phyloP scores from a whole-genome alignment of 352 stramenopile genomes.

The Phytophthora pistaciae region DNA sequence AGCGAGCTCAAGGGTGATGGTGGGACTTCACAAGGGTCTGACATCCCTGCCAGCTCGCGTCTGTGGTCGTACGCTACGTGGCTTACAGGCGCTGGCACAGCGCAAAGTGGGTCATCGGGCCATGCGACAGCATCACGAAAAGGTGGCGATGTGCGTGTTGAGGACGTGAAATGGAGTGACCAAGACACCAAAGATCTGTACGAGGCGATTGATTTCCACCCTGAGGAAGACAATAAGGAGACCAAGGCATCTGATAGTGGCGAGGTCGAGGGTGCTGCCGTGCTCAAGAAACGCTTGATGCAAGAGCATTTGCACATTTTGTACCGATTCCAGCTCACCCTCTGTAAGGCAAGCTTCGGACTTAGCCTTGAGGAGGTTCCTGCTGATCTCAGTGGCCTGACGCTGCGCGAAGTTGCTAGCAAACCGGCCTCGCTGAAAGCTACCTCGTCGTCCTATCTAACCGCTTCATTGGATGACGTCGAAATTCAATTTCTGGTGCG shows the following conservation, averaged over 20 bases:
- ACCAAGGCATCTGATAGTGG: constrained; percentile 23
- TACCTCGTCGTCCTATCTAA: constrained; percentile 37
- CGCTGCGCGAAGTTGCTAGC: constrained; percentile 16
- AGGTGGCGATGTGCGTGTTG: constrained; percentile 30
- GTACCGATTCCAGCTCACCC: constrained; percentile 78
- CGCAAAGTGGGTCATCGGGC: constrained; percentile 17
- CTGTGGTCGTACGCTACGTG: constrained; percentile 84
- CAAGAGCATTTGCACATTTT: constrained; percentile 75
- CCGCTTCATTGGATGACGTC: constrained; percentile 70
- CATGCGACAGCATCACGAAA: neutral
- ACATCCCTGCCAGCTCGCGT: constrained; percentile 48
- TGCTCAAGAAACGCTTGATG: constrained; percentile 28
- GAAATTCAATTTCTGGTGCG: constrained; percentile 81
- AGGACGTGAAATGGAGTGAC: constrained; percentile 86
- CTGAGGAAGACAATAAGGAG: constrained; percentile 43
- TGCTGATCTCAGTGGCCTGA: constrained; percentile 16
- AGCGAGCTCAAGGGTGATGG: constrained; percentile 14
- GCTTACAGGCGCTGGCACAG: constrained; percentile 48
- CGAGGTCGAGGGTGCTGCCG: constrained; percentile 30
- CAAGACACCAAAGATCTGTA: constrained; percentile 85
- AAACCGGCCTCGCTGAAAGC: constrained; percentile 5
- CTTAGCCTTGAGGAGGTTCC: constrained; percentile 54
- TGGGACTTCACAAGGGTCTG: constrained; percentile 15
- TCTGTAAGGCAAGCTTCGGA: constrained; percentile 63
- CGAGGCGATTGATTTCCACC: constrained; percentile 85